These are phyloP conservation scores for Podaxis sp. DNA, from an alignment of 768 basidiomycete genomes.

Conservation along the genomic window DNA sequence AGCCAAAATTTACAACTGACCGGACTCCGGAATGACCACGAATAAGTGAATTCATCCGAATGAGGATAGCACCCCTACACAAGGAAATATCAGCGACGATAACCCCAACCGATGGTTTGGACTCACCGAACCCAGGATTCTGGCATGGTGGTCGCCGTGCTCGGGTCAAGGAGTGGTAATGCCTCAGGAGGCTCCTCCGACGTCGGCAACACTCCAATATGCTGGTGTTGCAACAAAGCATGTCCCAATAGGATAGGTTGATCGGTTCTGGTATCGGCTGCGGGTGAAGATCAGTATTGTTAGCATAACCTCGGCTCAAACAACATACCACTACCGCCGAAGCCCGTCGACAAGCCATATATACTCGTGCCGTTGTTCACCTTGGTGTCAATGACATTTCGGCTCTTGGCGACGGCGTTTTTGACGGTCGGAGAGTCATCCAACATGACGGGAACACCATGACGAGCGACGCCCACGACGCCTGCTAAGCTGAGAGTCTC, in stretches of 20 bases:
- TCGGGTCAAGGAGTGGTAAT: slow-evolving; percentile 69
- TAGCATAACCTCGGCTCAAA: slow-evolving; percentile 11
- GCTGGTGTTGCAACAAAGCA: slow-evolving; percentile 74
- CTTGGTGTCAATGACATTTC: slow-evolving; percentile 68
- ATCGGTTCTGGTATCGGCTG: slow-evolving; percentile 75
- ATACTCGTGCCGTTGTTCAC: slow-evolving; percentile 67
- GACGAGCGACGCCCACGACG: slow-evolving; percentile 66
- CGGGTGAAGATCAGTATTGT: slow-evolving; percentile 2
- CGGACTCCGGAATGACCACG: slow-evolving; percentile 82
- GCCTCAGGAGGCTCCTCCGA: slow-evolving; percentile 43
- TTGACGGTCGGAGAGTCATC: slow-evolving; percentile 40
- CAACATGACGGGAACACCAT: slow-evolving; percentile 45
- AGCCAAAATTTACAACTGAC: slow-evolving; percentile 22
- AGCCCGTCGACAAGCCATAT: slow-evolving; percentile 82
- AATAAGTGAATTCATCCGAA: slow-evolving; percentile 81
- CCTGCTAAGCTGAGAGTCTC: slow-evolving; percentile 64
- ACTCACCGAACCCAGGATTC: slow-evolving; percentile 77
- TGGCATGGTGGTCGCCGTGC: slow-evolving; percentile 72
- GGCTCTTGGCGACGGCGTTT: slow-evolving; percentile 58
- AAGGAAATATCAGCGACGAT: not conserved
- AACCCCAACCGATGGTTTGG: not conserved
- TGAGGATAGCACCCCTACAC: slow-evolving; percentile 67
- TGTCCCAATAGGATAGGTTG: slow-evolving; percentile 61
- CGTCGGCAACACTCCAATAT: slow-evolving; percentile 64
- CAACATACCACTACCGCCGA: slow-evolving; percentile 65